Conservation (phyloP, 371 early-diverging fungal species). For the Blastocladiella emersonii region DNA sequence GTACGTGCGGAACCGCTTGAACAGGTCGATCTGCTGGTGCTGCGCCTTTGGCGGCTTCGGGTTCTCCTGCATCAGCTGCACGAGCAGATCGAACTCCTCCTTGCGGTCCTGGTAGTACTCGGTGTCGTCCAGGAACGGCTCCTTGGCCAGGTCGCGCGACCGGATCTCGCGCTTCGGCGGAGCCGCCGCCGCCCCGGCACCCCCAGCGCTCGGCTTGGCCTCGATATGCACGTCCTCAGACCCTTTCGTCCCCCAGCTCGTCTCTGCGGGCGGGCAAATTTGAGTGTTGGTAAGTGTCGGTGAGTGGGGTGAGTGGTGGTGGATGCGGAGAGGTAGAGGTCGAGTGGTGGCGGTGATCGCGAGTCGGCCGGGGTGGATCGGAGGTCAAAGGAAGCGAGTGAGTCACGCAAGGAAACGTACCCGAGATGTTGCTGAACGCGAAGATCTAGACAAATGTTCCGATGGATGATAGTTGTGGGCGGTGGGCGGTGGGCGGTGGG, state of each 20-base stretch:
- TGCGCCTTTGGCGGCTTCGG: not conserved
- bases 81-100: not conserved
- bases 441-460: too few relatives aligned
- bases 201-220: not conserved
- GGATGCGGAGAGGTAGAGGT: too few relatives aligned
- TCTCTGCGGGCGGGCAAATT: too few relatives aligned
- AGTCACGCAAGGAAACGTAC: too few relatives aligned
- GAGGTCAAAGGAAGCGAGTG: too few relatives aligned
- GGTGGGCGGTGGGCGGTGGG: too few relatives aligned
- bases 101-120: not conserved
- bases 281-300: too few relatives aligned
- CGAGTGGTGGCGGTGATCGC: too few relatives aligned
- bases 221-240: not conserved
- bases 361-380: too few relatives aligned
- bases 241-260: not conserved
- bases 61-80: not conserved
- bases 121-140: not conserved
- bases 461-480: too few relatives aligned
- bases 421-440: conserved; percentile 19
- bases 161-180: not conserved
- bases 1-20: conserved; percentile 1
- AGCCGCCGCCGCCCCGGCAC: not conserved
- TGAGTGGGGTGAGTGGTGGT: too few relatives aligned
- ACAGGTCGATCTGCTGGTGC: not conserved
- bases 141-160: not conserved